Evolutionary conservation across 148 eudicot genomes (phyloP).

Genomic region (Persicaria tinctoria): DNA sequence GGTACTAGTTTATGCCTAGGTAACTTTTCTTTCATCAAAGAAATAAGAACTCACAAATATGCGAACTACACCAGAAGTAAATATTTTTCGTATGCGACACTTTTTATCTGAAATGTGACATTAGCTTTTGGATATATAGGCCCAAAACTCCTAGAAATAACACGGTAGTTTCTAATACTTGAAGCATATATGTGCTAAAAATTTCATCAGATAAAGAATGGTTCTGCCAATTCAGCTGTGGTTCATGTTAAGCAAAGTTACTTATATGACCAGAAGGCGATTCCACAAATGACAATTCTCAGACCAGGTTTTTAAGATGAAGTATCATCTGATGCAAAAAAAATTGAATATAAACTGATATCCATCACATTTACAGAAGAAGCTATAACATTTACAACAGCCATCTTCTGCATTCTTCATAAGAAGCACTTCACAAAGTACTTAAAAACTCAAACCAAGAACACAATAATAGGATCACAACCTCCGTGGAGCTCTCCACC

Average conservation of each 20-base stretch:
- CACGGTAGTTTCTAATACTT: background rate
- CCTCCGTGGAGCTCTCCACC: slow-evolving; percentile 50
- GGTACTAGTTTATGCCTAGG: background rate
- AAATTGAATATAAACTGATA: background rate
- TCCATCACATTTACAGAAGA: background rate
- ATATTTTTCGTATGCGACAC: background rate
- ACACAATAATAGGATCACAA: slow-evolving; percentile 4
- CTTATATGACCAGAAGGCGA: background rate
- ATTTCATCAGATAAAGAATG: background rate
- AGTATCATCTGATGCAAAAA: background rate
- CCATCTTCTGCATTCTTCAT: background rate
- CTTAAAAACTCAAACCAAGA: background rate
- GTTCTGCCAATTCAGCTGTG: background rate
- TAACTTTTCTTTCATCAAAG: background rate
- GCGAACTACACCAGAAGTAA: background rate
- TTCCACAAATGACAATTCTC: background rate
- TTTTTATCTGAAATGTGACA: too few relatives aligned
- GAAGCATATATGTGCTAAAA: background rate
- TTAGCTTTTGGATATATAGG: background rate
- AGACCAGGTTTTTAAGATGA: background rate
- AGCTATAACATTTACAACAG: background rate
- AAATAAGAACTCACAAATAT: background rate
- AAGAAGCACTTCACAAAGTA: background rate
- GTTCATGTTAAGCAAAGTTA: background rate
- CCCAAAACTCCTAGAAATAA: background rate